Conservation (phyloP, 345 rosid genomes). For the Gynandropsis gynandra region DNA sequence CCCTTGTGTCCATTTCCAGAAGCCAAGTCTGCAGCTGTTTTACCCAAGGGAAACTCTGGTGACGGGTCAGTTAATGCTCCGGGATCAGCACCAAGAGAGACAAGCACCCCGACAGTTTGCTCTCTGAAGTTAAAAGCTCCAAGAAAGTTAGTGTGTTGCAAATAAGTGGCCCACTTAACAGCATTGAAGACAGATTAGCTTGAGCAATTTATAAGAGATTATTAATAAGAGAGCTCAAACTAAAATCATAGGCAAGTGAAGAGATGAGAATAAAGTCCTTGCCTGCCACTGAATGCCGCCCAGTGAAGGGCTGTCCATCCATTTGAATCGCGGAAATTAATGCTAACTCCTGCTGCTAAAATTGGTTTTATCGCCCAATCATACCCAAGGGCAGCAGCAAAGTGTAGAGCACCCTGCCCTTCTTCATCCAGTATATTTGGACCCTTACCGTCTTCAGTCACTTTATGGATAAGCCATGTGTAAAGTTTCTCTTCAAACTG, state of each 20-base stretch:
- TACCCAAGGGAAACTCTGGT: conserved; percentile 66
- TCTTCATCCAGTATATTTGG: conserved; percentile 53
- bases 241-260: conserved; percentile 8
- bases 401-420: conserved; percentile 83
- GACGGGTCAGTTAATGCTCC: conserved; percentile 71
- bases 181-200: neutral
- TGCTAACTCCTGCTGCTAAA: conserved; percentile 62
- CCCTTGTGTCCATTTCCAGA: conserved; percentile 84
- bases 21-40: conserved; percentile 88
- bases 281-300: conserved; percentile 93
- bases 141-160: conserved; percentile 8
- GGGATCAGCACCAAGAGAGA: conserved; percentile 64
- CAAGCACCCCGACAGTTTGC: conserved; percentile 64
- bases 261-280: conserved; percentile 27
- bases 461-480: conserved; percentile 67
- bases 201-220: neutral
- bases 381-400: conserved; percentile 81
- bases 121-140: conserved; percentile 45
- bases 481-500: conserved; percentile 56
- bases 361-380: conserved; percentile 81
- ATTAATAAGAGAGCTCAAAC: conserved; percentile 9
- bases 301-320: conserved; percentile 98
- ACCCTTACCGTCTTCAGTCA: conserved; percentile 72
- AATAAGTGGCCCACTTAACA: conserved; percentile 6
- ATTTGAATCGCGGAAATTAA: conserved; percentile 77